Evolutionary conservation across 345 rosid genomes (phyloP), one percentile per base, ranked within the genome.

Genomic region (Linum lewisii): DNA sequence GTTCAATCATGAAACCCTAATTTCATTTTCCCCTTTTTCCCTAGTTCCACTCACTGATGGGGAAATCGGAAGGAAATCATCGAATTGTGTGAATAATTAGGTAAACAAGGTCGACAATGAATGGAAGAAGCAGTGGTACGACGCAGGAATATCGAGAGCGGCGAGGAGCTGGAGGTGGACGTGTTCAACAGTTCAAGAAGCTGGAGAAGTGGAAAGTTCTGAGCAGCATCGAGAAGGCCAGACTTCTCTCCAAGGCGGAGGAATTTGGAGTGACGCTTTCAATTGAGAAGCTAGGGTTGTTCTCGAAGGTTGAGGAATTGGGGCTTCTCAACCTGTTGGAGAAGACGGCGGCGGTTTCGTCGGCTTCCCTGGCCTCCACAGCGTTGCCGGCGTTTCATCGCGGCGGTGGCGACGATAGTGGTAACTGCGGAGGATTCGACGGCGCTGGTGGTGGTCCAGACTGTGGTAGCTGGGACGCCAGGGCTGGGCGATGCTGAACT

Each of bases 111-210:
- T 69, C 47, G 99, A 92, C 54, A 58, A 53, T 0, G 63, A n/a
- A 53, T 88, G 99, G 99, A 61, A 81, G 72, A 92, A 92, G 70
- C 74, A 83, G 36, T 92, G 99, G 97, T 92, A 72, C 64, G 99
- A 95, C 15, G 85, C 97, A 0, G 98, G 96, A 54, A 67, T 92
- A 10, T 92, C 68, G 98, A 92, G 65, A 88, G 95, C 26, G 82
- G 88, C 59, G 99, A 92, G 62, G 86, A 84, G 45, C 63, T 88
- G 51, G 87, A 88, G 42, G 76, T 92, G 10, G 97, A 92, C 69
- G 93, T 92, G 61, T 88, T 92, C n/a, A n/a, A n/a, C n/a, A n/a
- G n/a, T n/a, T n/a, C 81, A 92, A 86, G 89, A 84, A 85, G 68
- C 80, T 93, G 0, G 97, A 93, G 80, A 74, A 93, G 72, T 58